phyloP scores from a whole-genome alignment of 257 asterid genomes.

The Buddleja alternifolia region DNA sequence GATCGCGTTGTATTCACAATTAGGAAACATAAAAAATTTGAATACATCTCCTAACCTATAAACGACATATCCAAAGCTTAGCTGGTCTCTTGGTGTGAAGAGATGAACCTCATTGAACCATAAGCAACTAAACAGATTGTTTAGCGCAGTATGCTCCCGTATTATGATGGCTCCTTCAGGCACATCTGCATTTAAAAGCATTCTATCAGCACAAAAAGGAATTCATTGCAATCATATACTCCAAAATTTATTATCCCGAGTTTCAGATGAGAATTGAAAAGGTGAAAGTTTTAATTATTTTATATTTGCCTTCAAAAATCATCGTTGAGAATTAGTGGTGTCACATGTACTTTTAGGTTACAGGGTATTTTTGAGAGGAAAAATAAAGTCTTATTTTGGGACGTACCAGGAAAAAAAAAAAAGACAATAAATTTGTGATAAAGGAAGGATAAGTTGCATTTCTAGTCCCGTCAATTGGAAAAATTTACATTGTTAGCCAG shows the following conservation, averaged over 20 bases:
- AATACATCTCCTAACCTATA: slow-evolving; percentile 70
- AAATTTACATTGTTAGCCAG: neutral
- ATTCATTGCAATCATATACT: too few species aligned
- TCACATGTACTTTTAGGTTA: too few species aligned
- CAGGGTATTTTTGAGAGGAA: too few species aligned
- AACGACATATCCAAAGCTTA: slow-evolving; percentile 90
- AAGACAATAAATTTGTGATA: too few species aligned
- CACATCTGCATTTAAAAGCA: slow-evolving; percentile 59
- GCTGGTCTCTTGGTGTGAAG: slow-evolving; percentile 95
- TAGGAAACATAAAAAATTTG: slow-evolving; percentile 83
- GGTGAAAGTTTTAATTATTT: too few species aligned
- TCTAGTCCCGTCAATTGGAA: neutral
- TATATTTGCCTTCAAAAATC: too few species aligned
- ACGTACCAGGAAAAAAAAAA: too few species aligned
- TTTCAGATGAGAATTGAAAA: too few species aligned
- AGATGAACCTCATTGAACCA: slow-evolving; percentile 99
- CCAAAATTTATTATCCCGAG: too few species aligned
- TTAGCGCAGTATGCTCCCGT: slow-evolving; percentile 81
- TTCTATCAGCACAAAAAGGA: neutral
- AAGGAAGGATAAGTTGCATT: too few species aligned
- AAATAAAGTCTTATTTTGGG: too few species aligned
- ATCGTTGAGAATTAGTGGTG: too few species aligned
- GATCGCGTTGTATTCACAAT: slow-evolving; percentile 90
- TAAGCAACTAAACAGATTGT: slow-evolving; percentile 87
- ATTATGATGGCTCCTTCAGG: slow-evolving; percentile 98